Base-by-base conservation (phyloP, 306 rosid species). In the Canavalia gladiata region DNA sequence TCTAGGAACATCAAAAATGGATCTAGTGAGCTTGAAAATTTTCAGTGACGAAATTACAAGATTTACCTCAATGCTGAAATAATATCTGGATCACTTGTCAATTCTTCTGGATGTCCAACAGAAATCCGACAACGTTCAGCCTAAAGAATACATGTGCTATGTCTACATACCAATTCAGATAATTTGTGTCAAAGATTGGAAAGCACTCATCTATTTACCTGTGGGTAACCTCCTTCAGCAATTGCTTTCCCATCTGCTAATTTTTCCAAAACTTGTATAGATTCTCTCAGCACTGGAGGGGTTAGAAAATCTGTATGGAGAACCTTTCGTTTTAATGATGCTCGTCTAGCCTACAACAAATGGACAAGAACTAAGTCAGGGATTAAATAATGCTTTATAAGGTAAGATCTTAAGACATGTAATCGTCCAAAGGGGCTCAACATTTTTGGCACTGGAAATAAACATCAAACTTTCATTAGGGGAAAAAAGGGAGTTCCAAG, bases 61-160 rank as follows among this genome's bases (percentile, higher is more conserved):
- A 66, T 63, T 65, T 35, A 89, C 98, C 97, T 90, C 90, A 92
- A 86, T 75, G 98, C 98, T 8, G 94, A 92, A 84, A 95, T 79
- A 77, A 88, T 62, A 80, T 92, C 98, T 47, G 95, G 98, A 88
- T 91, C 95, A 87, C 92, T 91, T 37, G 92, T 87, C 86, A 95
- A 63, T 72, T 83, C 88, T 50, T 95, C 97, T 2, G 92, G 92
- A 80, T 81, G 91, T 69, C 97, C 98, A 83, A 92, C 88, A 70
- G 97, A 95, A 75, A 95, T 87, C 58, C 94, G 97, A 79, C 98
- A 88, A 10, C 97, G 97, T 79, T 95, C 98, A 73, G 97, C 98
- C 98, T 95, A 75, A 59, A 86, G 56, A 78, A 54, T 60, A 65
- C 18, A 52, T 70, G 52, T 41, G 72, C 67, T 67, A 81, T 18